Evolutionary conservation across 1,284 basidiomycete species (phyloP).

Genomic region (Pseudozyma sp.): DNA sequence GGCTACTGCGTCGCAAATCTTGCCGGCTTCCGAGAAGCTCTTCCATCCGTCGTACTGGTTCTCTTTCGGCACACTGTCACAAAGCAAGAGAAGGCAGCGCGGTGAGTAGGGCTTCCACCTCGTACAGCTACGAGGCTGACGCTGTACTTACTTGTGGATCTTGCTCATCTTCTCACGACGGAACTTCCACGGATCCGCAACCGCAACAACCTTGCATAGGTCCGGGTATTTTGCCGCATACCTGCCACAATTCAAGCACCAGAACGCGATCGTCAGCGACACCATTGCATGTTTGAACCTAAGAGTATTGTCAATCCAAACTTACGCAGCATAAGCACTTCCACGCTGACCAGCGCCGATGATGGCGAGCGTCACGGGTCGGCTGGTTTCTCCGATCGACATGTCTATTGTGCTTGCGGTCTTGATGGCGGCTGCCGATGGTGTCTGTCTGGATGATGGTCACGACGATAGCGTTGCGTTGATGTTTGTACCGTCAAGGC

Average conservation of each 20-base stretch:
- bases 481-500: not conserved
- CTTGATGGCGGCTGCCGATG: not conserved
- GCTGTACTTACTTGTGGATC: slow-evolving; percentile 22
- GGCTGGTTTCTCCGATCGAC: slow-evolving; percentile 33
- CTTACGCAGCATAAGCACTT: slow-evolving; percentile 41
- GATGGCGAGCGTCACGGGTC: slow-evolving; percentile 40
- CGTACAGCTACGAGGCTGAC: too few relatives aligned
- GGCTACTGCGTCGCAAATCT: slow-evolving; percentile 41
- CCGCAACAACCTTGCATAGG: slow-evolving; percentile 29
- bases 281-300: too few relatives aligned
- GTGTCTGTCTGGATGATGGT: slow-evolving; percentile 2
- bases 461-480: not conserved
- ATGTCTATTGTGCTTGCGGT: slow-evolving; percentile 6
- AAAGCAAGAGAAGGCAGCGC: not conserved
- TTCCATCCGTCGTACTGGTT: slow-evolving; percentile 41
- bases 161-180: slow-evolving; percentile 43
- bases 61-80: slow-evolving; percentile 14
- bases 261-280: not conserved
- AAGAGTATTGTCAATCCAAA: not conserved
- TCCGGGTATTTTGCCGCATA: slow-evolving; percentile 33
- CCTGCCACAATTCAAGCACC: not conserved
- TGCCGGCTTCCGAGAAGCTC: slow-evolving; percentile 31
- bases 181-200: slow-evolving; percentile 44
- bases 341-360: slow-evolving; percentile 42
- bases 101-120: not conserved